A percentile compares a stretch with the other conserved stretches of the same genome.
These are phyloP conservation scores for Salisapilia sapeloensis DNA, from an alignment of 352 stramenopile species.

Conservation along the genomic window DNA sequence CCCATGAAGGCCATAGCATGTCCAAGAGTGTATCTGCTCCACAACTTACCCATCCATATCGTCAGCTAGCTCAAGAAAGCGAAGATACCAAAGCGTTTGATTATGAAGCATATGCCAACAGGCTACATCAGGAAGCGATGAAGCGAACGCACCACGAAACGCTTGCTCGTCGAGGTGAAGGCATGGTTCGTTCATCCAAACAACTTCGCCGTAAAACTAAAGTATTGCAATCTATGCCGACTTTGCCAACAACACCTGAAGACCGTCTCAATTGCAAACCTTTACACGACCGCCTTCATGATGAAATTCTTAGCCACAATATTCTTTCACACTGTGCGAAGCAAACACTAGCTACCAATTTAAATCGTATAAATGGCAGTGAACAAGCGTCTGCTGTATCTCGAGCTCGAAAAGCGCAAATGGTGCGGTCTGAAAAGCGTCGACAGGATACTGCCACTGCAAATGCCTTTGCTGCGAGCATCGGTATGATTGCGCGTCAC, in stretches of 20 bases:
- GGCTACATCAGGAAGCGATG: too few species aligned
- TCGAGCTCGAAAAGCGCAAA: too few species aligned
- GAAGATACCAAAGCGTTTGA: slow-evolving; percentile 21
- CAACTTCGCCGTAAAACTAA: too few species aligned
- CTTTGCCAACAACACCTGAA: too few species aligned
- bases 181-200: too few species aligned
- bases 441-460: slow-evolving; percentile 26
- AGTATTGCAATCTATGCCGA: too few species aligned
- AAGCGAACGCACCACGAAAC: too few species aligned
- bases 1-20: neutral
- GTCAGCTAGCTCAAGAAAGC: slow-evolving; percentile 16
- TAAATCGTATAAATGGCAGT: too few species aligned
- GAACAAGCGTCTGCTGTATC: too few species aligned
- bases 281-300: slow-evolving; percentile 10
- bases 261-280: neutral
- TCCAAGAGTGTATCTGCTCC: too few species aligned
- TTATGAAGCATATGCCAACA: slow-evolving; percentile 19
- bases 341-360: slow-evolving; percentile 11
- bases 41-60: slow-evolving; percentile 28
- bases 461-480: slow-evolving; percentile 38
- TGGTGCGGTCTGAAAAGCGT: too few species aligned
- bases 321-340: slow-evolving; percentile 10
- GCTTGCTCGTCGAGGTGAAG: too few species aligned
- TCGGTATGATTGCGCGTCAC: slow-evolving; percentile 63
- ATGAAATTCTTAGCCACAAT: slow-evolving; percentile 16